A percentile compares a stretch with the other conserved stretches of the same genome.
Evolutionary conservation across 2,329 filamentous ascomycete genomes (phyloP).

Genomic region (Beauveria sp.): DNA sequence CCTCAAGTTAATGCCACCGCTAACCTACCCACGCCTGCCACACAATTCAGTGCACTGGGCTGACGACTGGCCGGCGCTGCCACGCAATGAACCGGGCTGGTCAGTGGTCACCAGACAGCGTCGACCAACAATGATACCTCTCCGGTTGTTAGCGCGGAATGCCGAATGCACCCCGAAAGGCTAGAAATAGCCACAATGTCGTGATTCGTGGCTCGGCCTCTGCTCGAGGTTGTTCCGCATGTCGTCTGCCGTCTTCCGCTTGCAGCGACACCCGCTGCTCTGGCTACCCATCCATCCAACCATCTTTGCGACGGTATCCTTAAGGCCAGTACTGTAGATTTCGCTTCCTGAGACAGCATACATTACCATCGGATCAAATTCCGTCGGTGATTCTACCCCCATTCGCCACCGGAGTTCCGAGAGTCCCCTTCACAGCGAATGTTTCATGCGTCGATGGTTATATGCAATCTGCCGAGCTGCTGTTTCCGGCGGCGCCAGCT

Average conservation of each 20-base stretch:
- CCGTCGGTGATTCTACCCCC: neutral
- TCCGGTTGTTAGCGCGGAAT: neutral
- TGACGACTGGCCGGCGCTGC: neutral
- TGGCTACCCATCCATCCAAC: neutral
- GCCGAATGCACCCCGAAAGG: neutral
- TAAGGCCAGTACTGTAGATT: neutral
- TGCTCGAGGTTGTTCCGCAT: neutral
- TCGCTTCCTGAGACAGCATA: neutral
- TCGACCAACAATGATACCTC: neutral
- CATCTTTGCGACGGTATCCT: neutral
- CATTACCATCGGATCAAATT: neutral
- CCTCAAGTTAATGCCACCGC: too few species aligned
- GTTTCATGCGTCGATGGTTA: neutral
- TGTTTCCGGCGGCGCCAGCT: conserved; percentile 1
- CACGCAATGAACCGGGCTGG: neutral
- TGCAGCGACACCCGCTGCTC: neutral
- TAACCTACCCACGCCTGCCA: too few species aligned
- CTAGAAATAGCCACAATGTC: neutral
- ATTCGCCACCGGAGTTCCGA: neutral
- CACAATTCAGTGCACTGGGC: too few species aligned
- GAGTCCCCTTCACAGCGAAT: neutral
- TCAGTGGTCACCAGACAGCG: neutral
- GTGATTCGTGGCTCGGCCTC: neutral
- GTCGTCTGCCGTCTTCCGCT: neutral
- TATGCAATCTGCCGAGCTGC: neutral